phyloP scores from a whole-genome alignment of 257 asterid genomes.

The Solanum peruvianum region DNA sequence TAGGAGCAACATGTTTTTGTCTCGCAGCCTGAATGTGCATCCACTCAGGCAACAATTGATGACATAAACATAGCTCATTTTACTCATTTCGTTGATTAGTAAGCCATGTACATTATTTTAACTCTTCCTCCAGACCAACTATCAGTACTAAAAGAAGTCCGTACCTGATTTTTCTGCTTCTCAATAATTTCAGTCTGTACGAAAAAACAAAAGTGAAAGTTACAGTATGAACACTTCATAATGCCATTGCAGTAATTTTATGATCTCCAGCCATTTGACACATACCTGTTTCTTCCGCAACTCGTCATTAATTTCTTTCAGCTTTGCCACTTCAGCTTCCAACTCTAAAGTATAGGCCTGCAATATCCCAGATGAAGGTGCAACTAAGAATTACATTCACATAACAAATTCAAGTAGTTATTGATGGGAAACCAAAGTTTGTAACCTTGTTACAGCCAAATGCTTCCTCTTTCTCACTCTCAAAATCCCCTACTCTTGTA shows the following conservation, averaged over 20 bases:
- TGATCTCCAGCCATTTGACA: background rate
- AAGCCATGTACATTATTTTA: background rate
- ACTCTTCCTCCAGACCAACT: background rate
- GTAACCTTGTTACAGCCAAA: background rate
- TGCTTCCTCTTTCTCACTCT: background rate
- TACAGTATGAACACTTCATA: background rate
- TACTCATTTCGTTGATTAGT: background rate
- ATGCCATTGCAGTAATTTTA: background rate
- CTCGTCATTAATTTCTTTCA: conserved; percentile 57
- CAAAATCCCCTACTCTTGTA: background rate
- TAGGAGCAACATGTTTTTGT: background rate
- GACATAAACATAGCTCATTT: background rate
- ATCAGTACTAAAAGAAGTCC: background rate
- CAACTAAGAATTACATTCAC: background rate
- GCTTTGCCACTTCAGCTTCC: conserved; percentile 89
- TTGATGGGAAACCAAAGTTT: background rate
- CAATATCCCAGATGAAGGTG: background rate
- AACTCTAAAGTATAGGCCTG: conserved; percentile 88
- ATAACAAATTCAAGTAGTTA: background rate
- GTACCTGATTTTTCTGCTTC: conserved; percentile 80
- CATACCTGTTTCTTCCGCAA: conserved; percentile 70
- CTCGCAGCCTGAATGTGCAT: background rate
- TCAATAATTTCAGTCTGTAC: conserved; percentile 63
- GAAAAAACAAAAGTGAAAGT: background rate
- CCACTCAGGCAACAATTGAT: background rate